Conservation (phyloP, 2,329 filamentous ascomycete species). For the Trichoderma afroharzianum region DNA sequence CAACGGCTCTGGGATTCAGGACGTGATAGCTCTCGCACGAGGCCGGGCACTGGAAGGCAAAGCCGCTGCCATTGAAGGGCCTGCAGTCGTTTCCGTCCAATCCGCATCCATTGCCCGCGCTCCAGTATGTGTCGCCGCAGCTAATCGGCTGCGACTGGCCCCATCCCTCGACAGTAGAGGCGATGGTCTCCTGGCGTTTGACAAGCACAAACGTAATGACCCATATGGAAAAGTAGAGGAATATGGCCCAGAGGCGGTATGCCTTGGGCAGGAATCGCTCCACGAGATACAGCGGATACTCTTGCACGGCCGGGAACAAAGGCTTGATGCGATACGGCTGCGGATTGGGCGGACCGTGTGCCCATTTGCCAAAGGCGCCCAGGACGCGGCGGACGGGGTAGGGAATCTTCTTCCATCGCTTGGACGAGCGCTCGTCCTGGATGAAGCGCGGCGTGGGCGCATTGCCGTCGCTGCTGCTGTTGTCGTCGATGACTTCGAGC, state of each 20-base stretch:
- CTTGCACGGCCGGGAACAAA: constrained; percentile 63
- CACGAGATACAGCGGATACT: constrained; percentile 60
- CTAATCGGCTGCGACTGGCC: constrained; percentile 62
- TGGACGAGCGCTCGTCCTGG: constrained; percentile 48
- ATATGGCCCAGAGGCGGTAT: constrained; percentile 57
- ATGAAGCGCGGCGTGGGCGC: constrained; percentile 58
- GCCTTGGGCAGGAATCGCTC: constrained; percentile 58
- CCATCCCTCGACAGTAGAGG: constrained; percentile 62
- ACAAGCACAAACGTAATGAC: constrained; percentile 66
- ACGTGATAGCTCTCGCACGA: constrained; percentile 64
- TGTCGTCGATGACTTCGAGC: constrained; percentile 44
- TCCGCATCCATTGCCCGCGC: constrained; percentile 66
- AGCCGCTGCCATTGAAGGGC: constrained; percentile 66
- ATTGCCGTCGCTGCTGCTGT: constrained; percentile 28
- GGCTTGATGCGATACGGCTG: constrained; percentile 49
- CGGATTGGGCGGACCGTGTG: constrained; percentile 53
- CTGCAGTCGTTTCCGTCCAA: constrained; percentile 71
- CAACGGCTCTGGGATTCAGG: constrained; percentile 71
- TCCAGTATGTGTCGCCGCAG: constrained; percentile 70
- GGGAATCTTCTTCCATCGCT: constrained; percentile 57
- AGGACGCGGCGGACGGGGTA: constrained; percentile 48
- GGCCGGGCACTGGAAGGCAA: constrained; percentile 72
- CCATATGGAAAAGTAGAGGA: constrained; percentile 63
- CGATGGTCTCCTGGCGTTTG: constrained; percentile 57
- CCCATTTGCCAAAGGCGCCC: constrained; percentile 46